phyloP scores from a whole-genome alignment of 495 filamentous ascomycete genomes.

The Aspergillus kassunensis region DNA sequence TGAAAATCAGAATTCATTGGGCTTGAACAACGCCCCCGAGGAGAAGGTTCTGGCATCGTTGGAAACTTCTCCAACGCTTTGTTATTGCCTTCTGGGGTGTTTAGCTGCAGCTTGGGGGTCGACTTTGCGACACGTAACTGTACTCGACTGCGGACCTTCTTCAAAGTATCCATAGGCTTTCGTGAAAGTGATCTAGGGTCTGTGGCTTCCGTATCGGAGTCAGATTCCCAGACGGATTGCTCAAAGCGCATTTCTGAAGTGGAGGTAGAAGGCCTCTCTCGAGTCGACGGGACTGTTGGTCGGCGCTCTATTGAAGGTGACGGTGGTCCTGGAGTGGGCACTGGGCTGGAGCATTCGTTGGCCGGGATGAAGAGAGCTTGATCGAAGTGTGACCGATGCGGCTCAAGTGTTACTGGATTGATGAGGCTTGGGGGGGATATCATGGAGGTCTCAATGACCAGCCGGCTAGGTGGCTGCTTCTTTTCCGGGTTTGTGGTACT shows the following conservation, averaged over 20 bases:
- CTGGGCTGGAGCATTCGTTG: constrained; percentile 40
- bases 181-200: constrained; percentile 38
- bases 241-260: constrained; percentile 40
- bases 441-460: constrained; percentile 40
- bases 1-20: constrained; percentile 13
- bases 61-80: constrained; percentile 30
- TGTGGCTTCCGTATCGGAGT: constrained; percentile 39
- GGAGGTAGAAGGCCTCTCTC: constrained; percentile 40
- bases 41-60: constrained; percentile 27
- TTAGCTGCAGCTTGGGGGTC: constrained; percentile 31
- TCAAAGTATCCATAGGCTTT: constrained; percentile 41
- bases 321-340: constrained; percentile 34
- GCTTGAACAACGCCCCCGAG: constrained; percentile 3
- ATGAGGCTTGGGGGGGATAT: constrained; percentile 41
- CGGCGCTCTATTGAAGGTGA: constrained; percentile 36
- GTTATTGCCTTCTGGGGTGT: constrained; percentile 2
- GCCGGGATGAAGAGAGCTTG: constrained; percentile 44
- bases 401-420: constrained; percentile 44
- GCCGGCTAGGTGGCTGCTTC: constrained; percentile 29
- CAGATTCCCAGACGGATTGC: constrained; percentile 47
- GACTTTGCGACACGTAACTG: constrained; percentile 45
- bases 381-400: constrained; percentile 43
- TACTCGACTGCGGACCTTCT: constrained; percentile 45
- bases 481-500: constrained; percentile 17
- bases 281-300: constrained; percentile 33